A percentile compares a stretch with the other conserved stretches of the same genome.
Evolutionary conservation across 140 eudicot species (phyloP).

Genomic region (Anethum foeniculum): DNA sequence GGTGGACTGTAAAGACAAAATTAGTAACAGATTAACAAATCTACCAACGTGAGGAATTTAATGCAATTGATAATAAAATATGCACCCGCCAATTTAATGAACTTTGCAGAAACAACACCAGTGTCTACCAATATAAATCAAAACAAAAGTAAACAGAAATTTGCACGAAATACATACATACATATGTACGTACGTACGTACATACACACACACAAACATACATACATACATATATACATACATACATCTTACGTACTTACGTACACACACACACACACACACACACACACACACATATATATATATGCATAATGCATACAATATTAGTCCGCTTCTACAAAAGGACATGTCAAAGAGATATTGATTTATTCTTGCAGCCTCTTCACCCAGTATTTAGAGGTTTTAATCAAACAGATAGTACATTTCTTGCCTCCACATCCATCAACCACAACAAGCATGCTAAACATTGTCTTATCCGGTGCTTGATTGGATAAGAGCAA

Average conservation of each 20-base stretch:
- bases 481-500: neutral
- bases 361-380: neutral
- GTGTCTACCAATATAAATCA: neutral
- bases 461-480: neutral
- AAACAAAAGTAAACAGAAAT: neutral
- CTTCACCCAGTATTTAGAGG: neutral
- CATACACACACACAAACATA: too few species aligned
- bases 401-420: neutral
- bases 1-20: constrained; percentile 62
- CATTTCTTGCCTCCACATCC: neutral
- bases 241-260: too few species aligned
- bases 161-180: neutral
- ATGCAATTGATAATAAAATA: neutral
- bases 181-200: too few species aligned
- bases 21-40: constrained; percentile 2
- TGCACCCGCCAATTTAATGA: neutral
- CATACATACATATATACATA: too few species aligned
- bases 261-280: too few species aligned
- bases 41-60: too few species aligned
- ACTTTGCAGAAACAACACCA: neutral
- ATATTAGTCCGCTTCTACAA: neutral
- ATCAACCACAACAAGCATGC: neutral
- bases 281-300: too few species aligned
- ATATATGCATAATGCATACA: neutral
- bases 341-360: neutral